Evolutionary conservation across 2,329 filamentous ascomycete species (phyloP).

Genomic region (Nannizziopsis arthrosporioides): DNA sequence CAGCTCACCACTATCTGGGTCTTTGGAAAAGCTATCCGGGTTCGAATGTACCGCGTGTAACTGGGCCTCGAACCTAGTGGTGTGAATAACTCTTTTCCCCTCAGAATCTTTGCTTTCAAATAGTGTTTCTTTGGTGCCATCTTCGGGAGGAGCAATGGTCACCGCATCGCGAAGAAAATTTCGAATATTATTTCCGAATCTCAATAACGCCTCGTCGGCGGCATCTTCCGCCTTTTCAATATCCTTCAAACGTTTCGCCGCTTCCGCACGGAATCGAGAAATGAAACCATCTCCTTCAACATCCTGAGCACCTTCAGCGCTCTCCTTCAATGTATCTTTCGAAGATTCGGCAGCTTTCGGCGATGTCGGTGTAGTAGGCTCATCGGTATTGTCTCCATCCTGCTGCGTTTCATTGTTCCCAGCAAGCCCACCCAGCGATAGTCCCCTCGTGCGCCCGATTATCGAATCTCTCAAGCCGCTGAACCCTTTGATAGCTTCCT

Average conservation of each 20-base stretch:
- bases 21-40: constrained; percentile 67
- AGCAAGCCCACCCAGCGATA: constrained; percentile 48
- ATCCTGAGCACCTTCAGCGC: constrained; percentile 22
- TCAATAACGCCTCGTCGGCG: constrained; percentile 84
- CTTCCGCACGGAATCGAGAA: constrained; percentile 62
- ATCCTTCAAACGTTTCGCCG: constrained; percentile 72
- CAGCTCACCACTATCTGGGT: constrained; percentile 66
- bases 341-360: constrained; percentile 14
- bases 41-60: constrained; percentile 88
- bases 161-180: constrained; percentile 87
- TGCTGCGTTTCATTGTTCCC: constrained; percentile 16
- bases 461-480: constrained; percentile 57
- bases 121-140: constrained; percentile 33
- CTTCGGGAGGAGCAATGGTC: constrained; percentile 62
- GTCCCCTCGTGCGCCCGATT: constrained; percentile 59
- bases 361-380: constrained; percentile 18
- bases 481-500: constrained; percentile 72
- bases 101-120: constrained; percentile 88
- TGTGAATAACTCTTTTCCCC: constrained; percentile 88
- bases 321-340: constrained; percentile 15
- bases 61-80: constrained; percentile 87
- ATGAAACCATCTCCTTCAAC: constrained; percentile 52
- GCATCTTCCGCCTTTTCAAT: constrained; percentile 88
- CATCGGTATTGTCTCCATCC: constrained; percentile 20
- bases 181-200: constrained; percentile 79